These are phyloP conservation scores for Piper betle DNA, from an alignment of 164 flowering plant species.

Conservation along the genomic window DNA sequence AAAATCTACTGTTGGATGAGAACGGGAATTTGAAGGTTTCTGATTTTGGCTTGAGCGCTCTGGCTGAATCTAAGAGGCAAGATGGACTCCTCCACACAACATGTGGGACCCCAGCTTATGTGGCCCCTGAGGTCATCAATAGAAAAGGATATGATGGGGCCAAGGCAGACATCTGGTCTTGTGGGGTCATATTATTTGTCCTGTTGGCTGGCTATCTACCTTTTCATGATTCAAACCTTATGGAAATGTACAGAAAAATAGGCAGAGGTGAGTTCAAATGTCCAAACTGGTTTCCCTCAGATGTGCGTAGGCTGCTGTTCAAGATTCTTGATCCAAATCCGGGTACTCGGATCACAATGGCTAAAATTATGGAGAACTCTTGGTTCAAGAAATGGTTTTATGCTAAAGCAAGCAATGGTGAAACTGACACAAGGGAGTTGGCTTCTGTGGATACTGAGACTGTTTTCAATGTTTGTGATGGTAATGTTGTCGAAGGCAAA, in stretches of 20 bases:
- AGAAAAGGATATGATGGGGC: conserved; percentile 76
- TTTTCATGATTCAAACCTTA: conserved; percentile 66
- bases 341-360: conserved; percentile 40
- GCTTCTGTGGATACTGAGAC: conserved; percentile 11
- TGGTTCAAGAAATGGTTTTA: conserved; percentile 52
- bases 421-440: conserved; percentile 11
- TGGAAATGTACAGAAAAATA: conserved; percentile 79
- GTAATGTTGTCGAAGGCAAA: conserved; percentile 10
- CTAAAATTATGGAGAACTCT: conserved; percentile 46
- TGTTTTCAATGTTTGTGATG: conserved; percentile 8
- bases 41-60: conserved; percentile 75
- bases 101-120: conserved; percentile 86
- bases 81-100: conserved; percentile 80
- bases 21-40: conserved; percentile 58
- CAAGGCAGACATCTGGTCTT: conserved; percentile 81
- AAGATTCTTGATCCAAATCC: conserved; percentile 65
- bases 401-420: conserved; percentile 9
- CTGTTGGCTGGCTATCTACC: conserved; percentile 73
- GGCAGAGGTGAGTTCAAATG: conserved; percentile 53
- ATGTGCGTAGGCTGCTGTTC: conserved; percentile 38
- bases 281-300: conserved; percentile 56
- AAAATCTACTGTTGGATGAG: conserved; percentile 72
- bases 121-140: conserved; percentile 69
- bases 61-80: conserved; percentile 49
- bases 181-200: conserved; percentile 71